A percentile compares a stretch with the other conserved stretches of the same genome.
These are phyloP conservation scores for Rhizopogon vinicolor DNA, from an alignment of 768 basidiomycete species.

Conservation along the genomic window DNA sequence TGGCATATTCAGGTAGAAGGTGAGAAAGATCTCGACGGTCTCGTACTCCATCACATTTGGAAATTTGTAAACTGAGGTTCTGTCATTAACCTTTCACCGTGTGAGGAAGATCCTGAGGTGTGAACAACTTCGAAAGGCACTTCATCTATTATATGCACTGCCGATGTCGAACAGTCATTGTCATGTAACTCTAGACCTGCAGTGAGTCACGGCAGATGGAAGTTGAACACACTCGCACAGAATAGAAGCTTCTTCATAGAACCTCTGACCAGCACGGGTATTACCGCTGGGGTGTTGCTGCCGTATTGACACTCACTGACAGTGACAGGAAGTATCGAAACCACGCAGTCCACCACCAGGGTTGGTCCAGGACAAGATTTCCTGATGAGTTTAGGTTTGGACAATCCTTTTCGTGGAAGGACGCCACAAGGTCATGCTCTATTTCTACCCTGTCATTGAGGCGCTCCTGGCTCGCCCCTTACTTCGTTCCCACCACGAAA, in stretches of 20 bases:
- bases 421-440: background rate
- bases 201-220: too few species aligned
- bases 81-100: background rate
- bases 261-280: background rate
- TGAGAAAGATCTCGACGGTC: background rate
- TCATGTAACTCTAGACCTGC: background rate
- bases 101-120: background rate
- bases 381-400: background rate
- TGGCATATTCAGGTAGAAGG: background rate
- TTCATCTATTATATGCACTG: too few species aligned
- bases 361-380: background rate
- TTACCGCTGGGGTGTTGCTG: background rate
- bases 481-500: background rate
- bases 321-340: too few species aligned
- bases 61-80: background rate
- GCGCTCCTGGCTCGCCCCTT: background rate
- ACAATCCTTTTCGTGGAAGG: background rate
- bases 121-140: background rate
- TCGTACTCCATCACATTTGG: background rate
- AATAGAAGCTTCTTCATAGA: background rate
- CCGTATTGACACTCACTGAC: background rate
- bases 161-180: background rate
- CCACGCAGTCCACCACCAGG: too few species aligned
- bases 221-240: background rate
- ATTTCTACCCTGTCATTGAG: background rate